Base-by-base conservation (phyloP, 2,329 filamentous ascomycete genomes). In the Colletotrichum neosansevieriae region DNA sequence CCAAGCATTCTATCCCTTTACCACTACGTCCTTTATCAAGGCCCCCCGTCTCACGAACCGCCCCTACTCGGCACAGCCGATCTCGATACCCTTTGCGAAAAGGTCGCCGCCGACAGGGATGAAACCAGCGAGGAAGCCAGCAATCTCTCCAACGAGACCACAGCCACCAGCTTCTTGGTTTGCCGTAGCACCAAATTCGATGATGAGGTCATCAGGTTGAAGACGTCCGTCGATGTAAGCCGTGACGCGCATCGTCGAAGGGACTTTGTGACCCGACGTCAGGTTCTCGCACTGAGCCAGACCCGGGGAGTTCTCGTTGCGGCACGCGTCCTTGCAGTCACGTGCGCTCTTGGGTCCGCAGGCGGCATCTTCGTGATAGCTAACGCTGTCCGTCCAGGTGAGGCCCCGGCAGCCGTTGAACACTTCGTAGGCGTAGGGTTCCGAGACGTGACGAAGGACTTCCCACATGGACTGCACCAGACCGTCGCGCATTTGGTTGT, bases 401-500 rank as follows among this genome's bases (percentile, higher is more conserved):
- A 63, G 51, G 32, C 70, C 70, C 19, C 58, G 57, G 59, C 70
- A 72, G 15, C 62, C 58, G 45, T 58, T 54, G 59, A 56, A 72
- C 44, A 71, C 49, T 44, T 71, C 61, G 58, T 71, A 72, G 9
- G 56, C 59, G 17, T 58, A 63, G 4, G 65, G 62, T 7, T 72
- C 44, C 12, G 60, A 36, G 15, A 67, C 21, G 21, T 24, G 36
- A 36, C 47, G 47, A 36, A 72, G 58, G 3, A 63, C 54, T 61
- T 72, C 60, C 65, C 65, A 72, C 61, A 70, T 57, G 11, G 70
- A 63, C 21, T 65, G 47, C 2, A 72, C 58, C 11, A 72, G 58
- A 7, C 65, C 70, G 17, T 72, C 70, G 6, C 70, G 70, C 60
- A 71, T 69, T 34, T 72, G 58, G 62, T 71, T 64, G 17, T 50